A percentile compares a stretch with the other conserved stretches of the same genome.
Conservation (phyloP, 78 protist genomes). For the Dictyostelium purpureum region DNA sequence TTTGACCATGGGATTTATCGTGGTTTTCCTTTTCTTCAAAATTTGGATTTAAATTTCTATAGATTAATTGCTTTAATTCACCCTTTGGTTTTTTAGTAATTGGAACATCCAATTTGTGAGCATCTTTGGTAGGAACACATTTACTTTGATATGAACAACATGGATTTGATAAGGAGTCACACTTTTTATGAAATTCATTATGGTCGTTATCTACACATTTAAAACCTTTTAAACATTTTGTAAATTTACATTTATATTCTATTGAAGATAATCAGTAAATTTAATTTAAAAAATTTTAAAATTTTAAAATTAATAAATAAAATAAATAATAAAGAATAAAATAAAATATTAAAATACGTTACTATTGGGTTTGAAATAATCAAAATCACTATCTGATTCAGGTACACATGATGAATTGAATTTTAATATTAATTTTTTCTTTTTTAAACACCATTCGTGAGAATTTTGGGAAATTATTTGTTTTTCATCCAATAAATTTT, state of each 20-base stretch:
- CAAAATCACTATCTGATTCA: not conserved
- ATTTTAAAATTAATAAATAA: not conserved
- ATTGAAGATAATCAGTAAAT: too few relatives aligned
- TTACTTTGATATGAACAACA: constrained; percentile 1
- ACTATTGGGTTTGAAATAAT: constrained; percentile 18
- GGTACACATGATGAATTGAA: constrained; percentile 9
- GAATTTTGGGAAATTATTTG: too few relatives aligned
- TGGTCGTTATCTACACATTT: not conserved
- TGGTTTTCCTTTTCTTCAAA: not conserved
- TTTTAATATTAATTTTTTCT: not conserved
- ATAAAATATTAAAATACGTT: not conserved
- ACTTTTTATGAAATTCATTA: not conserved
- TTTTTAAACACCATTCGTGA: constrained; percentile 22
- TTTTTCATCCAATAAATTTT: not conserved
- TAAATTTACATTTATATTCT: constrained; percentile 21
- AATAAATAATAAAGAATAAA: not conserved
- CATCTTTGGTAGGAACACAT: constrained; percentile 8
- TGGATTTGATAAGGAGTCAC: not conserved
- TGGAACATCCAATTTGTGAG: not conserved
- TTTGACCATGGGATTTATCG: too few relatives aligned
- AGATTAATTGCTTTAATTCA: not conserved
- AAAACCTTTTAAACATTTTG: constrained; percentile 1
- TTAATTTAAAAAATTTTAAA: not conserved
- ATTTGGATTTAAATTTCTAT: not conserved
- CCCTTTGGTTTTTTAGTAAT: not conserved